phyloP scores from a whole-genome alignment of 2,329 filamentous ascomycete species.

The Apiospora phragmitis region DNA sequence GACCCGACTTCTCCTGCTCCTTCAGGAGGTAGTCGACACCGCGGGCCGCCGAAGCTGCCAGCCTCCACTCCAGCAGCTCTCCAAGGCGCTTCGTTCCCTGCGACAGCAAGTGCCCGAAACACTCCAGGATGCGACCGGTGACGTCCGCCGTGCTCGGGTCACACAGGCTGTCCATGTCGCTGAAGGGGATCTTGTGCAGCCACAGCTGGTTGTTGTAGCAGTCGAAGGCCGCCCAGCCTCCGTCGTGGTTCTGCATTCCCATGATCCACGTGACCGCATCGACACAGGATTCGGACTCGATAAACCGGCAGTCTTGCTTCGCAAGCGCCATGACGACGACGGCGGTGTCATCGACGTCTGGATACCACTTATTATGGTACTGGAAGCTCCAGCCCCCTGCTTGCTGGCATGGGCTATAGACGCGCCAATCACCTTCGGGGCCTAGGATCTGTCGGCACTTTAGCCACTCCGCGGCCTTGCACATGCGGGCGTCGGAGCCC shows the following conservation, averaged over 20 bases:
- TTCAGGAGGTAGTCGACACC: not conserved
- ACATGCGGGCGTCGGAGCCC: not conserved
- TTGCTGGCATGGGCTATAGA: slow-evolving; percentile 23
- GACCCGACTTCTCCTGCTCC: not conserved
- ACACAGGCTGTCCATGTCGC: slow-evolving; percentile 36
- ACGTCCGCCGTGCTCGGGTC: slow-evolving; percentile 34
- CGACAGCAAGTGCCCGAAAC: not conserved
- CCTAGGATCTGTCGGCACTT: slow-evolving; percentile 5
- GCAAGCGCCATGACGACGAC: slow-evolving; percentile 29
- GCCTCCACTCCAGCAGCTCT: not conserved
- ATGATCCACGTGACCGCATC: slow-evolving; percentile 27
- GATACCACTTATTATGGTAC: slow-evolving; percentile 33
- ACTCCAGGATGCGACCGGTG: slow-evolving; percentile 27
- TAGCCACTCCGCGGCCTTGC: slow-evolving; percentile 21
- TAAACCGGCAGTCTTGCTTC: slow-evolving; percentile 21
- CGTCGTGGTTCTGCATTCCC: slow-evolving; percentile 37
- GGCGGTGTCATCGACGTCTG: slow-evolving; percentile 35
- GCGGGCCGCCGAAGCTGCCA: not conserved
- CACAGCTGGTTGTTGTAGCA: slow-evolving; percentile 32
- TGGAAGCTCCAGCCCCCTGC: slow-evolving; percentile 33
- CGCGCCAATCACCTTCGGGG: slow-evolving; percentile 28
- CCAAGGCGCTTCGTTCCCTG: not conserved
- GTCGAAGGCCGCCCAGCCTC: slow-evolving; percentile 37
- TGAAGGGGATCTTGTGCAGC: slow-evolving; percentile 36
- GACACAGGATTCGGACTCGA: not conserved